These are phyloP conservation scores for Penicillium sp. DNA, from an alignment of 2,329 filamentous ascomycete species.

Conservation along the genomic window DNA sequence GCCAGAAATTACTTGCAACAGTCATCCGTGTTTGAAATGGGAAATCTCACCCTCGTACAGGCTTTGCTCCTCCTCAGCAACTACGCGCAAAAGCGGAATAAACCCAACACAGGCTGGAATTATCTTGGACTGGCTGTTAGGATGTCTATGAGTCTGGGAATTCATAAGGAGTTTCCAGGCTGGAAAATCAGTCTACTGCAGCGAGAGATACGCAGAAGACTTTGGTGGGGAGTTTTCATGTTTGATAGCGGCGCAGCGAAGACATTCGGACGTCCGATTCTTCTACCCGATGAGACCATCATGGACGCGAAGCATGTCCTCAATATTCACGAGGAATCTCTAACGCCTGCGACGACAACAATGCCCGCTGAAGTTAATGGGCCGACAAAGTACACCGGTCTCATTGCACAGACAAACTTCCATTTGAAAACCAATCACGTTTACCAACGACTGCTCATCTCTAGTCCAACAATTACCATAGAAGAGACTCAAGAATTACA, in stretches of 20 bases:
- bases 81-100: conserved; percentile 49
- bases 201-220: conserved; percentile 37
- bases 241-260: conserved; percentile 50
- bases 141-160: conserved; percentile 48
- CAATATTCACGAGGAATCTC: conserved; percentile 42
- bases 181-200: conserved; percentile 45
- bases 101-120: conserved; percentile 50
- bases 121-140: conserved; percentile 47
- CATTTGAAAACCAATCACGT: conserved; percentile 43
- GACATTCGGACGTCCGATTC: conserved; percentile 48
- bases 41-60: conserved; percentile 48
- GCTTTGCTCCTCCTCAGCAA: conserved; percentile 46
- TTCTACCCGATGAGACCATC: conserved; percentile 41
- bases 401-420: conserved; percentile 41
- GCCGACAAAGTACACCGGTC: conserved; percentile 41
- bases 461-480: conserved; percentile 37
- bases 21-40: conserved; percentile 45
- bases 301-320: conserved; percentile 44
- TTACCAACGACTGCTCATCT: conserved; percentile 44
- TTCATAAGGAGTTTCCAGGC: conserved; percentile 49
- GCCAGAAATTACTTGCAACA: conserved; percentile 45
- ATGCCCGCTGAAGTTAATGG: conserved; percentile 35
- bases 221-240: conserved; percentile 44
- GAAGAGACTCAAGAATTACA: conserved; percentile 40
- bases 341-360: conserved; percentile 34